Percentiles rank a stretch among this genome's conserved stretches.
Evolutionary conservation across 345 rosid genomes (phyloP).

Genomic region (Barbarea vulgaris): DNA sequence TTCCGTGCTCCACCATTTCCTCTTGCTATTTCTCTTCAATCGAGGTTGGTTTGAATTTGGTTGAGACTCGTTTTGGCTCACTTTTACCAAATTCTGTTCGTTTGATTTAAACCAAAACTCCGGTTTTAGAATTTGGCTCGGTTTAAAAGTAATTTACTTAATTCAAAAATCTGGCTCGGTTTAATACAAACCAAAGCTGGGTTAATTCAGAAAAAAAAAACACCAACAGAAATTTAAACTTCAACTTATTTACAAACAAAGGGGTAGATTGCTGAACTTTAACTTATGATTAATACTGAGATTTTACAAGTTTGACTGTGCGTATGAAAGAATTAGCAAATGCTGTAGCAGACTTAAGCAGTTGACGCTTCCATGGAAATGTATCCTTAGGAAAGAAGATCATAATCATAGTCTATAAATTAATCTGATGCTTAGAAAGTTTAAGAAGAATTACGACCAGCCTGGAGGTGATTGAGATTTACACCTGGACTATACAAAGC

Average conservation of each 20-base stretch:
- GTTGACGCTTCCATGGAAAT: conserved; percentile 72
- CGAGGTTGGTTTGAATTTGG: conserved; percentile 19
- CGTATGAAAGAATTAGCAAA: conserved; percentile 56
- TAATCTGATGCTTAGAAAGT: no score
- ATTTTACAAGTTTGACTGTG: conserved; percentile 49
- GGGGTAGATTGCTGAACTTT: no score
- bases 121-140: not conserved
- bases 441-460: no score
- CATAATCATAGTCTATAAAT: conserved; percentile 55
- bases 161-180: not conserved
- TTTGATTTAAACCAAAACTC: not conserved
- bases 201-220: no score
- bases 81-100: not conserved
- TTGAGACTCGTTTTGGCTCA: not conserved
- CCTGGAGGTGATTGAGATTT: no score
- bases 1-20: conserved; percentile 22
- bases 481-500: no score
- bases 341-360: conserved; percentile 64
- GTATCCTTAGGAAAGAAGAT: conserved; percentile 68
- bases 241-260: no score
- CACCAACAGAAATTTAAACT: no score
- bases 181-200: no score
- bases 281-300: no score
- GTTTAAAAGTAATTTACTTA: not conserved
- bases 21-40: not conserved